A percentile compares a stretch with the other conserved stretches of the same genome.
These are phyloP conservation scores for Acanthamoeba sp. DNA, from an alignment of 208 protist species.

Conservation along the genomic window DNA sequence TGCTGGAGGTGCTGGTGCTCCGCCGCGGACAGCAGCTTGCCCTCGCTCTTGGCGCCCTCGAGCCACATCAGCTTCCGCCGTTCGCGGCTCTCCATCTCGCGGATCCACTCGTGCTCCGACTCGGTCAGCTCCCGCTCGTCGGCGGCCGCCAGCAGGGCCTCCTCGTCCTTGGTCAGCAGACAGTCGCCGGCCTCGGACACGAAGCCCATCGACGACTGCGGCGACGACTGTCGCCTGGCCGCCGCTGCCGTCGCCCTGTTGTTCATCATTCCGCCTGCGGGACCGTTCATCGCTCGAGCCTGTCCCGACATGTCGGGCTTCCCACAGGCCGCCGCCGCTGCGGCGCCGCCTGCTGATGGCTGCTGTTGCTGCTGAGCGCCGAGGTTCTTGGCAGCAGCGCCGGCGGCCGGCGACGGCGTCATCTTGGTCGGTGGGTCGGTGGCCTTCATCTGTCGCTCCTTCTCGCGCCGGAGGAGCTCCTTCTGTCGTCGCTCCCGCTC, in stretches of 20 bases:
- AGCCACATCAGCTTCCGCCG: slow-evolving; percentile 18
- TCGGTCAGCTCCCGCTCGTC: slow-evolving; percentile 7
- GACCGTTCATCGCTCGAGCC: no score
- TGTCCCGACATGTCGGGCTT: not conserved
- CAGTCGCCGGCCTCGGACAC: not conserved
- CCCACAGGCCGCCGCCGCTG: not conserved
- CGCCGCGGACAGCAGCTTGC: not conserved
- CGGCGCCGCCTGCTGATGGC: not conserved
- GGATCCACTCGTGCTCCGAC: slow-evolving; percentile 27
- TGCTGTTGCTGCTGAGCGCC: not conserved
- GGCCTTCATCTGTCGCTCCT: slow-evolving; percentile 38
- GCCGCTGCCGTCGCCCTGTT: no score
- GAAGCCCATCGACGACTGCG: not conserved
- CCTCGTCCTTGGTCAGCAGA: not conserved
- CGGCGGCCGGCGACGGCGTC: not conserved
- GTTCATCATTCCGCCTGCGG: no score
- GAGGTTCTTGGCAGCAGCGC: not conserved
- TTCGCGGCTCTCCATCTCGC: slow-evolving; percentile 6
- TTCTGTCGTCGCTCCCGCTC: slow-evolving; percentile 9
- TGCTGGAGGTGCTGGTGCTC: not conserved
- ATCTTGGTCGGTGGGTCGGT: not conserved
- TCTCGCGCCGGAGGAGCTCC: slow-evolving; percentile 15
- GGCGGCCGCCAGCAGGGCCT: not conserved
- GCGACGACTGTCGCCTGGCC: not conserved
- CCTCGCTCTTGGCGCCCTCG: slow-evolving; percentile 9